A percentile compares a stretch with the other conserved stretches of the same genome.
Evolutionary conservation across 23 red algal genomes (phyloP).

Genomic region (Gracilaria caudata): DNA sequence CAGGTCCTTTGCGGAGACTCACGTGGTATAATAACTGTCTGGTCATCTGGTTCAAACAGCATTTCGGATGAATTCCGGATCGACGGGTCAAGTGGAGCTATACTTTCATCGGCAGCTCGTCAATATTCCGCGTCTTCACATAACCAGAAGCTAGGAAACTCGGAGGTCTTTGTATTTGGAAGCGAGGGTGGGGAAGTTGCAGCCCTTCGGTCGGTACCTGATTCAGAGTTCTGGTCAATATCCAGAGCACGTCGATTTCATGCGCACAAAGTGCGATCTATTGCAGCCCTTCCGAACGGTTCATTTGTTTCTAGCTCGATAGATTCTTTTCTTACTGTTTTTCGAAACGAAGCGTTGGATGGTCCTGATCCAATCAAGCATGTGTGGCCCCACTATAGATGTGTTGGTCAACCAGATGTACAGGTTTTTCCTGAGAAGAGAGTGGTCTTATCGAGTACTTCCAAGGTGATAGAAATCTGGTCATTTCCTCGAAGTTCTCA

Average conservation of each 20-base stretch:
- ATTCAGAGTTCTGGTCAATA: slow-evolving; percentile 23
- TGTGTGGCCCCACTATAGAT: slow-evolving; percentile 6
- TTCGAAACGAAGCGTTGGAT: neutral
- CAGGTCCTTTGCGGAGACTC: slow-evolving; percentile 61
- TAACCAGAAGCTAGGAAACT: neutral
- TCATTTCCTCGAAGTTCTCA: neutral
- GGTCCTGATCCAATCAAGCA: neutral
- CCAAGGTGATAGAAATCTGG: neutral
- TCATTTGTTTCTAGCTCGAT: slow-evolving; percentile 33
- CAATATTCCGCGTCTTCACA: neutral
- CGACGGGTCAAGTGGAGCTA: slow-evolving; percentile 23
- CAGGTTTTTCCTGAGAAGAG: neutral
- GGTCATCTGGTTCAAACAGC: slow-evolving; percentile 31
- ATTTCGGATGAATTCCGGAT: slow-evolving; percentile 33
- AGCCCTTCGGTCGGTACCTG: neutral
- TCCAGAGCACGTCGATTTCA: slow-evolving; percentile 26
- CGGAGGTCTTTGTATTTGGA: slow-evolving; percentile 43
- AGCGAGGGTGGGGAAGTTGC: slow-evolving; percentile 35
- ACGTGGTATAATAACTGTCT: slow-evolving; percentile 43
- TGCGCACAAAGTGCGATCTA: slow-evolving; percentile 39
- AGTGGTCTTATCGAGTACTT: neutral
- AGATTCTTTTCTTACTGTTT: slow-evolving; percentile 33
- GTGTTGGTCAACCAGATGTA: slow-evolving; percentile 16
- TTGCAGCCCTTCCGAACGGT: slow-evolving; percentile 33
- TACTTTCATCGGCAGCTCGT: slow-evolving; percentile 17